A percentile compares a stretch with the other conserved stretches of the same genome.
phyloP scores from a whole-genome alignment of 169 alveolate genomes.

The Plasmodium gonderi region DNA sequence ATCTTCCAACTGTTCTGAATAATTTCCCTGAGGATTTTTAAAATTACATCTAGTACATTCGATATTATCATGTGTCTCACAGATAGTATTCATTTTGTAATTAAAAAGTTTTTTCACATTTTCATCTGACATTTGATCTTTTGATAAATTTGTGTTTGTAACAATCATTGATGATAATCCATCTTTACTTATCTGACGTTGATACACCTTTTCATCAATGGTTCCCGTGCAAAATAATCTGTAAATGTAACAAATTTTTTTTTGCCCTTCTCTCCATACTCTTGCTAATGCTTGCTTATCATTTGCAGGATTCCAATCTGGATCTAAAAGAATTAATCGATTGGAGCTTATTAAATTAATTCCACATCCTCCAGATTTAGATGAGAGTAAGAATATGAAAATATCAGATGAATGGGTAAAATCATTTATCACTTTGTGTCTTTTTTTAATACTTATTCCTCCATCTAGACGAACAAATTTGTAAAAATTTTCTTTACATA shows the following conservation, averaged over 20 bases:
- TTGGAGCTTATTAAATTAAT: constrained; percentile 97
- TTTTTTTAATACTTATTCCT: constrained; percentile 86
- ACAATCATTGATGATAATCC: constrained; percentile 90
- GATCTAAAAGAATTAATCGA: constrained; percentile 96
- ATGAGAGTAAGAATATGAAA: constrained; percentile 93
- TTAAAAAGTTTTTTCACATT: constrained; percentile 84
- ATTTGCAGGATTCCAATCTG: constrained; percentile 99
- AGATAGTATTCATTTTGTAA: constrained; percentile 79
- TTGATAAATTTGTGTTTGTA: constrained; percentile 79
- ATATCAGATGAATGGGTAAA: constrained; percentile 85
- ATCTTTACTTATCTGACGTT: constrained; percentile 86
- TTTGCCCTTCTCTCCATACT: constrained; percentile 98
- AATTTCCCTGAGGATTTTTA: constrained; percentile 43
- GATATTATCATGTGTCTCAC: constrained; percentile 88
- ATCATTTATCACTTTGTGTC: constrained; percentile 90
- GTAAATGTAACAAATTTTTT: constrained; percentile 95
- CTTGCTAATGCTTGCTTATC: constrained; percentile 98
- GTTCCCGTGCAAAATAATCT: constrained; percentile 98
- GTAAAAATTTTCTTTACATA: constrained; percentile 88
- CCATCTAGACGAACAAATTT: constrained; percentile 94
- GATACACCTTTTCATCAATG: constrained; percentile 97
- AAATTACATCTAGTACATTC: constrained; percentile 83
- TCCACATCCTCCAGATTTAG: constrained; percentile 99
- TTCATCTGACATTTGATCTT: constrained; percentile 86
- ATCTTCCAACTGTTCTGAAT: constrained; percentile 68